Conservation (phyloP, 2,329 filamentous ascomycete genomes). For the Ophiostoma ulmi region DNA sequence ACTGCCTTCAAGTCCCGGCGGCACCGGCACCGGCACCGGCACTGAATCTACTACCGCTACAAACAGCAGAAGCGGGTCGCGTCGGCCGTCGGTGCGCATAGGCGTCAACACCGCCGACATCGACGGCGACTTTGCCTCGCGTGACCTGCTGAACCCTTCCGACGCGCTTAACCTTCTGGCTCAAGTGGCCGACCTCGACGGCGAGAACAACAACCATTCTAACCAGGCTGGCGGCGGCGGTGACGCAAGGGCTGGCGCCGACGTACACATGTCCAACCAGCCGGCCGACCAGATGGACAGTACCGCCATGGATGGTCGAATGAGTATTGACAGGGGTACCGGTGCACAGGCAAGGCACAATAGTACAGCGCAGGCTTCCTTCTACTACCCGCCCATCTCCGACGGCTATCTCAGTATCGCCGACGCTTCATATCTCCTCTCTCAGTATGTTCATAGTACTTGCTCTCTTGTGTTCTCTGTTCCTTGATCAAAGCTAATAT, state of each 20-base stretch:
- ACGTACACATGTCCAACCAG: neutral
- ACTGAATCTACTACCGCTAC: neutral
- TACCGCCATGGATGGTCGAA: neutral
- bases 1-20: conserved; percentile 1
- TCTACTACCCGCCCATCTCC: conserved; percentile 34
- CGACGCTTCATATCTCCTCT: conserved; percentile 30
- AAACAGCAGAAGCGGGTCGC: neutral
- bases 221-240: neutral
- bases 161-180: conserved; percentile 40
- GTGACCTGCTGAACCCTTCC: conserved; percentile 40
- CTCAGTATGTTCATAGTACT: conserved; percentile 27
- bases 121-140: conserved; percentile 39
- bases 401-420: conserved; percentile 33
- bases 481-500: neutral
- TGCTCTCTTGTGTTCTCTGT: neutral
- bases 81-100: conserved; percentile 15
- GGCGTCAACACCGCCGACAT: conserved; percentile 28
- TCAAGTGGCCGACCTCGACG: conserved; percentile 39
- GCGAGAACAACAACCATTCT: conserved; percentile 14
- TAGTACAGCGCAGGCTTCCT: neutral
- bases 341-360: neutral
- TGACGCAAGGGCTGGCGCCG: too few relatives aligned
- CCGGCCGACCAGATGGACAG: neutral
- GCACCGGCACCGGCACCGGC: neutral
- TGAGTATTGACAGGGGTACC: neutral